Conservation (phyloP, 2,329 filamentous ascomycete genomes). For the Boeremia lycopersici region DNA sequence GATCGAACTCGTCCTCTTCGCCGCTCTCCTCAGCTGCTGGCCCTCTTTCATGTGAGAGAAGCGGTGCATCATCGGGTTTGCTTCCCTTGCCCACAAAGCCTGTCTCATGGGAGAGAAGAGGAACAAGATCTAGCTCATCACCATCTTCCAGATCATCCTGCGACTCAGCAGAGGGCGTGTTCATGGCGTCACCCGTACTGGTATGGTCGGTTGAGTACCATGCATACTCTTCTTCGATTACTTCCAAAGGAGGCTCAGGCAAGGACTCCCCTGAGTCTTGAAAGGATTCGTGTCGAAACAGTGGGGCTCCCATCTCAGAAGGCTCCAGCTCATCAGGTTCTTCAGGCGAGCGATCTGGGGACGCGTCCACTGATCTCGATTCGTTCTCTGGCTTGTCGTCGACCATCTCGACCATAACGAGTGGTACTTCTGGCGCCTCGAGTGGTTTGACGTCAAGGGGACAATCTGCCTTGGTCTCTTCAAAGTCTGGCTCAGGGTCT, state of each 20-base stretch:
- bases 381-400: no score
- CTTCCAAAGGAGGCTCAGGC: slow-evolving; percentile 16
- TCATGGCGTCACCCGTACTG: slow-evolving; percentile 22
- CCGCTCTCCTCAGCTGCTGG: slow-evolving; percentile 3
- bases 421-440: slow-evolving; percentile 25
- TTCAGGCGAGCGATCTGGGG: slow-evolving; percentile 20
- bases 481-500: slow-evolving; percentile 31
- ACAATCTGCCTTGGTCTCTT: slow-evolving; percentile 20
- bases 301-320: slow-evolving; percentile 23
- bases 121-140: slow-evolving; percentile 11
- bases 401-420: slow-evolving; percentile 37
- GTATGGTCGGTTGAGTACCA: slow-evolving; percentile 28
- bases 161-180: slow-evolving; percentile 29
- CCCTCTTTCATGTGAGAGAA: slow-evolving; percentile 22
- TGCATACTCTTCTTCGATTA: slow-evolving; percentile 27
- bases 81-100: slow-evolving; percentile 6
- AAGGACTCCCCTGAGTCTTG: slow-evolving; percentile 12
- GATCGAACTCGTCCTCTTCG: slow-evolving; percentile 11
- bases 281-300: slow-evolving; percentile 43
- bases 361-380: no score
- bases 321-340: slow-evolving; percentile 26
- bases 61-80: slow-evolving; percentile 17
- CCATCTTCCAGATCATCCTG: slow-evolving; percentile 7
- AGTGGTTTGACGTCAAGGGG: slow-evolving; percentile 16
- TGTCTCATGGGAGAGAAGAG: slow-evolving; percentile 32